Conservation (phyloP, 805 yeast species). For the Candida methanosorbosa region DNA sequence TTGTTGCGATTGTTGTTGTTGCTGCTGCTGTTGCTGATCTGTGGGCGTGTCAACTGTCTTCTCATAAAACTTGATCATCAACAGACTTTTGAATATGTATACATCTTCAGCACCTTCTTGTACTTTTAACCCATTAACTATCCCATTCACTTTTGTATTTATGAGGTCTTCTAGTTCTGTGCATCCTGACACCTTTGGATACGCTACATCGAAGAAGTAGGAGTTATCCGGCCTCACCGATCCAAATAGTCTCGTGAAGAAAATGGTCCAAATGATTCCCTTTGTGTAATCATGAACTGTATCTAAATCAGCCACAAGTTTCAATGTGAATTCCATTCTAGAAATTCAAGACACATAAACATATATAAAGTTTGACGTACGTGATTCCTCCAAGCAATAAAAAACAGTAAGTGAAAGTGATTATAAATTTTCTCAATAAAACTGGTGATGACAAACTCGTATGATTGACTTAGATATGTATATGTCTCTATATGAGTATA, state of each 20-base stretch:
- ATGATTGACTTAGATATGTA: too few species aligned
- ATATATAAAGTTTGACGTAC: too few species aligned
- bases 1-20: slow-evolving; percentile 9
- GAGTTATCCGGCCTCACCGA: slow-evolving; percentile 44
- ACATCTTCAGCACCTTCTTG: slow-evolving; percentile 7
- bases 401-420: too few species aligned
- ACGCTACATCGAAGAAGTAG: slow-evolving; percentile 52
- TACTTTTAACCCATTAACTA: slow-evolving; percentile 19
- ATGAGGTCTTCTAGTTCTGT: slow-evolving; percentile 40
- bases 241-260: slow-evolving; percentile 65
- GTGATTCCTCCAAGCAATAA: too few species aligned
- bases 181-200: slow-evolving; percentile 36
- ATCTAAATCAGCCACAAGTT: slow-evolving; percentile 41
- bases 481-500: too few species aligned
- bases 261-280: slow-evolving; percentile 58
- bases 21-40: slow-evolving; percentile 22
- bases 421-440: too few species aligned
- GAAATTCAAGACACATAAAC: too few species aligned
- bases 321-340: slow-evolving; percentile 43
- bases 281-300: slow-evolving; percentile 45
- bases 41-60: slow-evolving; percentile 5
- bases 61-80: slow-evolving; percentile 24
- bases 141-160: slow-evolving; percentile 24
- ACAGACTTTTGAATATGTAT: slow-evolving; percentile 19
- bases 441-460: too few species aligned